Base-by-base conservation (phyloP, 208 protist species). In the Leishmania amazonensis region DNA sequence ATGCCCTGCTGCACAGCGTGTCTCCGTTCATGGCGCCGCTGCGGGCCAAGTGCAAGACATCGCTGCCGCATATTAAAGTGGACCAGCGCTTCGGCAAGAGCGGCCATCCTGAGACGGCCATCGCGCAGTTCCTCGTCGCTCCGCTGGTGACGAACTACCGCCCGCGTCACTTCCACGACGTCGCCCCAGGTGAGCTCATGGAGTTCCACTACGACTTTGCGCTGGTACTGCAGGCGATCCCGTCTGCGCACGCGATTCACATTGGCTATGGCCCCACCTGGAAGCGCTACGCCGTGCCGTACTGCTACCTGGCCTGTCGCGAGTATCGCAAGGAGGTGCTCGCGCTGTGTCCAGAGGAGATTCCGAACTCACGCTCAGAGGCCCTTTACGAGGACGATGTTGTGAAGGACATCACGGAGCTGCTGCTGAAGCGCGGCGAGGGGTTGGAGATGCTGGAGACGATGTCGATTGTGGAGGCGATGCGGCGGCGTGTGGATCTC, bases 151-250 rank as follows among this genome's bases (percentile, higher is more conserved):
- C 91, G 57, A 97, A 96, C 79, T 97, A 97, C 86, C 90, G 94
- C 31, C 94, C 94, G 7, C 87, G 93, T 0, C 94, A 97, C 84
- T 96, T 97, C 83, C 94, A 97, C 79, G 94, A 97, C 77, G 83
- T 97, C 51, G 91, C 90, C 8, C 94, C 94, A 11, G 94, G 94
- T 11, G 94, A 97, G 74, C 79, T 95, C 81, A 93, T 96, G 90
- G 92, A 97, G 86, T 97, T 94, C 82, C 91, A 96, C 78, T 95
- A 96, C 85, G 94, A 97, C 79, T 91, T 97, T 80, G 87, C 89
- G 0, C 91, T 91, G 24, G 93, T 96, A 38, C 79, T 97, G 70
- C 87, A 88, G 68, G 81, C 88, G 62, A 68, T 97, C 2, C 83
- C 79, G 45, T 91, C 88, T 5, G 87, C 89, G 35, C 87, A 91